These are phyloP conservation scores for Ustilago xerochloae DNA, from an alignment of 1,284 basidiomycete species.

Conservation along the genomic window DNA sequence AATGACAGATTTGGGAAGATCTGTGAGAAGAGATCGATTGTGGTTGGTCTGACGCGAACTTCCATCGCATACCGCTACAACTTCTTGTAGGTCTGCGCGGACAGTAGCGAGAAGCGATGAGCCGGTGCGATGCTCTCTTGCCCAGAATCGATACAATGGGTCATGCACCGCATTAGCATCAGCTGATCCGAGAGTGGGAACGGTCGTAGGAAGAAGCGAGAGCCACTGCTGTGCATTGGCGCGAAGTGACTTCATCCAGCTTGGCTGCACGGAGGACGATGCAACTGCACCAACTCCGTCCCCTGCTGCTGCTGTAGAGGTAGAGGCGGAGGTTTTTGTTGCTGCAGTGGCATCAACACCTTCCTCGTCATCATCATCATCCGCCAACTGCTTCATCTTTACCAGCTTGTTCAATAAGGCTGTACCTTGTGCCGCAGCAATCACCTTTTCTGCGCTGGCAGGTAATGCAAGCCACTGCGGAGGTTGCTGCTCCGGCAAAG, in stretches of 20 bases:
- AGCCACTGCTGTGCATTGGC: conserved; percentile 57
- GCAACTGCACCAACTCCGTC: neutral
- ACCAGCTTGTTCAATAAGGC: conserved; percentile 60
- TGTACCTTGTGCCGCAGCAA: conserved; percentile 59
- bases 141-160: conserved; percentile 65
- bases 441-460: conserved; percentile 63
- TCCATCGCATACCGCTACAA: conserved; percentile 55
- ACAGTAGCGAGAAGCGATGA: conserved; percentile 49
- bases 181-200: conserved; percentile 25
- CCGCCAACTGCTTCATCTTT: conserved; percentile 60
- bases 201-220: conserved; percentile 29
- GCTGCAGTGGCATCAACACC: neutral
- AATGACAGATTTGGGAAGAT: conserved; percentile 57
- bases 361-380: conserved; percentile 57
- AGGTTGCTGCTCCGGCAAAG: conserved; percentile 66
- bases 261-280: conserved; percentile 49
- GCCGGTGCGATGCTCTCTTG: conserved; percentile 60
- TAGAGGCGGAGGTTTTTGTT: neutral
- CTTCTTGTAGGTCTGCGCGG: conserved; percentile 52
- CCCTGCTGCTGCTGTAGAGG: neutral
- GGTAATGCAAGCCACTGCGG: conserved; percentile 66
- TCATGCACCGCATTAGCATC: conserved; percentile 54
- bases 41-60: conserved; percentile 61
- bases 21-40: conserved; percentile 53
- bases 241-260: conserved; percentile 62